Evolutionary conservation across 176 grass and related monocot genomes (phyloP).

Genomic region (Phoenix roebelenii): DNA sequence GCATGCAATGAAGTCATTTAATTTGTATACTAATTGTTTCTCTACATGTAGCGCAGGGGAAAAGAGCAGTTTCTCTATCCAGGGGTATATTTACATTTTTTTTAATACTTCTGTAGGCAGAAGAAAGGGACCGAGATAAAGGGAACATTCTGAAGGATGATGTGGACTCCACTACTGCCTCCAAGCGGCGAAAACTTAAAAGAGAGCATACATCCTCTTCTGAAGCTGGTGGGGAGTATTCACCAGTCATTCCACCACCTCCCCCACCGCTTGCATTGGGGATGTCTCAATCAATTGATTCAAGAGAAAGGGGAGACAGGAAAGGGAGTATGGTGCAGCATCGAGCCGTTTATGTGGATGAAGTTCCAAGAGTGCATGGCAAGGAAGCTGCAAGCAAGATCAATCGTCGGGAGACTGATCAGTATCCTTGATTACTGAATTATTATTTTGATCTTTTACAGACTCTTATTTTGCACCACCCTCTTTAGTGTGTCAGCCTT

Average conservation of each 20-base stretch:
- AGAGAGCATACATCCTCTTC: conserved; percentile 55
- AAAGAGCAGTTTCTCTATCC: too few species aligned
- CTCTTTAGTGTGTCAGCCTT: too few species aligned
- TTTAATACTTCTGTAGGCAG: conserved; percentile 36
- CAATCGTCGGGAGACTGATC: conserved; percentile 79
- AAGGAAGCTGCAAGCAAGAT: conserved; percentile 77
- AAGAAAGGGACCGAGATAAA: conserved; percentile 90
- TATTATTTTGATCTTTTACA: too few species aligned
- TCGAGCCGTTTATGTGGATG: conserved; percentile 49
- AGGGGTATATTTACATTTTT: not conserved
- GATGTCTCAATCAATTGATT: conserved; percentile 39
- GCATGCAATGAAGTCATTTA: too few species aligned
- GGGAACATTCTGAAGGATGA: conserved; percentile 58
- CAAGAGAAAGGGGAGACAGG: conserved; percentile 66
- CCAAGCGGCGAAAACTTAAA: conserved; percentile 79
- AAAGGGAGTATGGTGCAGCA: conserved; percentile 63
- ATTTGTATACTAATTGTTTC: too few species aligned
- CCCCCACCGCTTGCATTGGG: conserved; percentile 27
- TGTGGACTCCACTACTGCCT: conserved; percentile 42
- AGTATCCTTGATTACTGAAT: conserved; percentile 44
- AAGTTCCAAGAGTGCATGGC: conserved; percentile 62
- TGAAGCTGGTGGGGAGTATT: conserved; percentile 64
- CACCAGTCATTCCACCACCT: conserved; percentile 53
- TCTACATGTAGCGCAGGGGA: too few species aligned
- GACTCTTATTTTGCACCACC: too few species aligned